These are phyloP conservation scores for Rubus idaeus DNA, from an alignment of 306 rosid species.

Conservation along the genomic window DNA sequence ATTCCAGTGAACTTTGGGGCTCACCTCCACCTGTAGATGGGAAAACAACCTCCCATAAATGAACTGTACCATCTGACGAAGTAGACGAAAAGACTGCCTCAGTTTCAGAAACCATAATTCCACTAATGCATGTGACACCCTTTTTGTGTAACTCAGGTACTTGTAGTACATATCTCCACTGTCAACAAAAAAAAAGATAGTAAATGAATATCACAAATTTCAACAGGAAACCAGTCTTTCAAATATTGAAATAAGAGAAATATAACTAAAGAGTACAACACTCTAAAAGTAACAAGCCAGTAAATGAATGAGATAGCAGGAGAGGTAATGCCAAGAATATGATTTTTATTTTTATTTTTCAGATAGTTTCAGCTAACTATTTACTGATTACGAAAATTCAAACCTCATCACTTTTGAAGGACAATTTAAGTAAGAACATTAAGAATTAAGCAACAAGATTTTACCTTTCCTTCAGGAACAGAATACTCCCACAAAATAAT, in stretches of 20 bases:
- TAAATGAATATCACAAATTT: slow-evolving; percentile 4
- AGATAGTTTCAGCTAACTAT: not conserved
- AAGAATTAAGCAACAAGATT: not conserved
- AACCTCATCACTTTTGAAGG: not conserved
- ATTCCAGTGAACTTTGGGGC: slow-evolving; percentile 13
- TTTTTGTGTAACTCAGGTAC: slow-evolving; percentile 76
- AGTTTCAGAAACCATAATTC: slow-evolving; percentile 67
- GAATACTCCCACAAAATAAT: slow-evolving; percentile 76
- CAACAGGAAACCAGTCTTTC: slow-evolving; percentile 17
- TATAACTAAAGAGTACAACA: not conserved
- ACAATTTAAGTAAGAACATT: not conserved
- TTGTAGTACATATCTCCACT: slow-evolving; percentile 83
- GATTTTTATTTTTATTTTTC: not conserved
- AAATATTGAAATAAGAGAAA: not conserved
- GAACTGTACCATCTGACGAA: slow-evolving; percentile 71
- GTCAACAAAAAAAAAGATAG: slow-evolving; percentile 6
- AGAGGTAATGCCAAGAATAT: no score
- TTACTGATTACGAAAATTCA: not conserved
- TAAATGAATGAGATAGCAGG: no score
- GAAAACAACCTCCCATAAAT: slow-evolving; percentile 69
- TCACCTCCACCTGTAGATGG: slow-evolving; percentile 59
- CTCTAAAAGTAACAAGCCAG: not conserved
- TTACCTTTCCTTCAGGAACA: slow-evolving; percentile 67
- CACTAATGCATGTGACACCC: slow-evolving; percentile 93
- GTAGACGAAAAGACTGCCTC: slow-evolving; percentile 80